These are phyloP conservation scores for Lentinula sp. DNA, from an alignment of 768 basidiomycete species.

Conservation along the genomic window DNA sequence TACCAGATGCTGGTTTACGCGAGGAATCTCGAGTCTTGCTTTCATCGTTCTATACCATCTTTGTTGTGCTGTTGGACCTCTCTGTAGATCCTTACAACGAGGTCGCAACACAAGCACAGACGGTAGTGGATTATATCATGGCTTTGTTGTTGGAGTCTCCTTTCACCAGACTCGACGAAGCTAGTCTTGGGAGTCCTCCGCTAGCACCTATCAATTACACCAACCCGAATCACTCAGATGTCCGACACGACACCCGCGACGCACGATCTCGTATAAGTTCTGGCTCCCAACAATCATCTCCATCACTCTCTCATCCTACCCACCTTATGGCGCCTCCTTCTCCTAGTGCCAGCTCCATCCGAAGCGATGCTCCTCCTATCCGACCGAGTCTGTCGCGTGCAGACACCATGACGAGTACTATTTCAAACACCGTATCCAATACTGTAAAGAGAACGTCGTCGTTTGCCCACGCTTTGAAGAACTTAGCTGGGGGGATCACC, in stretches of 20 bases:
- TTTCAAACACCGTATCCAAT: slow-evolving; percentile 57
- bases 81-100: slow-evolving; percentile 92
- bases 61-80: slow-evolving; percentile 80
- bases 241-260: background rate
- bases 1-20: slow-evolving; percentile 56
- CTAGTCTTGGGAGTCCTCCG: slow-evolving; percentile 52
- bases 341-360: slow-evolving; percentile 14
- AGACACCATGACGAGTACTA: slow-evolving; percentile 57
- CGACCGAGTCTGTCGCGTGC: slow-evolving; percentile 49
- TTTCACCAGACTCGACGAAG: slow-evolving; percentile 67
- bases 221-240: slow-evolving; percentile 17
- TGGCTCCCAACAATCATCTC: slow-evolving; percentile 48
- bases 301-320: slow-evolving; percentile 19
- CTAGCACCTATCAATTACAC: slow-evolving; percentile 32
- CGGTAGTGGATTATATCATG: slow-evolving; percentile 88
- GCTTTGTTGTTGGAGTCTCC: slow-evolving; percentile 87
- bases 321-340: slow-evolving; percentile 31
- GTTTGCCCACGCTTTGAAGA: slow-evolving; percentile 71
- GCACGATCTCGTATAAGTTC: slow-evolving; percentile 34
- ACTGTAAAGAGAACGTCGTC: slow-evolving; percentile 76
- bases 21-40: slow-evolving; percentile 79
- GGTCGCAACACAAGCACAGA: slow-evolving; percentile 86
- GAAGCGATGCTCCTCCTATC: slow-evolving; percentile 9
- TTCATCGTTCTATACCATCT: slow-evolving; percentile 93
- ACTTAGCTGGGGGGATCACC: slow-evolving; percentile 61